Base-by-base conservation (phyloP, 2,329 filamentous ascomycete genomes). In the Byssothecium circinans region DNA sequence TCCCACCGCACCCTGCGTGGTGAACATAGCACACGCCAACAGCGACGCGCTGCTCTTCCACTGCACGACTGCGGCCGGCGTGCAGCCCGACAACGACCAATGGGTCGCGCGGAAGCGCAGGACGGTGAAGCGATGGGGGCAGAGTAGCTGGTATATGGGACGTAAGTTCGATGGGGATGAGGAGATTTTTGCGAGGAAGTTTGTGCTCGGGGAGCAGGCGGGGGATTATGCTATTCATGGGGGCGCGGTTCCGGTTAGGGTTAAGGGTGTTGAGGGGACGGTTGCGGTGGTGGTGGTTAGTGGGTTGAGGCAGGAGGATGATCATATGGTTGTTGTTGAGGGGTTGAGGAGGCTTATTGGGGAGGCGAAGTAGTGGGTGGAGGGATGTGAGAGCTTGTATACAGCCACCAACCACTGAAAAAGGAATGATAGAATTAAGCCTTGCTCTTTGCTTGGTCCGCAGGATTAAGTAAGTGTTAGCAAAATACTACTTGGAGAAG, bases 251-350 rank as follows among this genome's bases (percentile, higher is more conserved):
- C 88, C 88, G 0, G 79, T 92, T 18, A 76, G 81, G 5, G 87
- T 91, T 8, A 73, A 72, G 43, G 84, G 85, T 0, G 86, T 90
- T 1, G 87, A 91, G 71, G 86, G 86, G 0, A 71, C 89, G 3
- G 84, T 91, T 12, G 88, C 81, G 0, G 85, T 90, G 2, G 81
- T 89, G 4, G 82, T 91, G 12, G 88, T 92, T 2, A 88, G 84
- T 68, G 88, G 88, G 8, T 69, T 92, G 69, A 87, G 85, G 77
- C 87, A 91, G 74, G 78, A 87, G 64, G 81, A 91, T 73, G 88
- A 92, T 71, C 88, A 92, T 69, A 84, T 83, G 22, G 83, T 91
- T 39, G 84, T 91, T 65, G 78, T 87, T 1, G 85, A 91, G 66
- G 41, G 39, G 32, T 37, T 49, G 46, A 20, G 39, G 27, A 34